Conservation (phyloP, 257 asterid species). For the Ilex aquifolium region DNA sequence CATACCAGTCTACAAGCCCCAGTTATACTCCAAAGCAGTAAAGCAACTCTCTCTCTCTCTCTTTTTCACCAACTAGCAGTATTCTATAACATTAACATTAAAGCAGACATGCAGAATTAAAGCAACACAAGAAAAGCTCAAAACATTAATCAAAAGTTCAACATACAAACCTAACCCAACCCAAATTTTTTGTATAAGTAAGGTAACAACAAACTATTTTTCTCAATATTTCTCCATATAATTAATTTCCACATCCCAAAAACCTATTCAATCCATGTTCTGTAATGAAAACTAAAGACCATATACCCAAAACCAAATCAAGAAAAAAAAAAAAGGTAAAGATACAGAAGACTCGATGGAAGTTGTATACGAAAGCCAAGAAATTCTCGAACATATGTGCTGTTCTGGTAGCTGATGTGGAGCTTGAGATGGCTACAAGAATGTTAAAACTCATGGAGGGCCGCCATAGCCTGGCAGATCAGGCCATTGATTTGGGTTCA, state of each 20-base stretch:
- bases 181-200: conserved; percentile 28
- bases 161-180: conserved; percentile 32
- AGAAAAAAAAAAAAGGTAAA: conserved; percentile 9
- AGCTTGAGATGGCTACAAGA: neutral
- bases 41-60: conserved; percentile 4
- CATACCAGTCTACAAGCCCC: conserved; percentile 10
- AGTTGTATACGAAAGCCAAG: neutral
- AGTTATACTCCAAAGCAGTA: conserved; percentile 2
- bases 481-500: conserved; percentile 34
- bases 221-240: too few species aligned
- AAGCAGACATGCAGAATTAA: conserved; percentile 14
- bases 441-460: conserved; percentile 17
- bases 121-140: conserved; percentile 18
- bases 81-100: neutral
- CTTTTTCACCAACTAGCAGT: neutral
- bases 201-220: neutral
- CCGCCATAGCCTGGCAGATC: conserved; percentile 30
- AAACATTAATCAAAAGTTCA: conserved; percentile 33
- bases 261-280: too few species aligned
- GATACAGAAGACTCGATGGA: neutral
- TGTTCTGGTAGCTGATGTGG: neutral
- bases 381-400: conserved; percentile 1
- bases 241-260: too few species aligned
- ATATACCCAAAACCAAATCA: conserved; percentile 13
- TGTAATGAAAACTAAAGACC: conserved; percentile 4